phyloP scores from a whole-genome alignment of 139 green algal genomes.

The Chlamydomonas sphaeroides region DNA sequence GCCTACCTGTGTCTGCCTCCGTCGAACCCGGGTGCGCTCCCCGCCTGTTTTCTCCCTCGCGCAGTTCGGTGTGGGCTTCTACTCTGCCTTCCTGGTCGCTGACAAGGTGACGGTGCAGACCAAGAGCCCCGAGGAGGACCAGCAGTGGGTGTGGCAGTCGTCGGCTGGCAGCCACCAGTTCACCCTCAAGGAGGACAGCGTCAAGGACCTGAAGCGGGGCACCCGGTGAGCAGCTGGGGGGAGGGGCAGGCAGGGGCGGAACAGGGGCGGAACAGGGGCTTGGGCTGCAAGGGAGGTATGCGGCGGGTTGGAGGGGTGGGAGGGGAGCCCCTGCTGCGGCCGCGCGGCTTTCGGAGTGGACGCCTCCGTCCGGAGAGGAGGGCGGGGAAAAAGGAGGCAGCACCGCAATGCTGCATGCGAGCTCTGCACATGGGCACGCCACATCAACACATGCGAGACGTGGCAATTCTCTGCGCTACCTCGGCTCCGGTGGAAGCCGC shows the following conservation, averaged over 20 bases:
- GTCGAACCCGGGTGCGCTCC: too few species aligned
- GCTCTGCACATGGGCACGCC: too few species aligned
- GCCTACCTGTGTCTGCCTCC: too few species aligned
- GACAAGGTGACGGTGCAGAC: conserved; percentile 87
- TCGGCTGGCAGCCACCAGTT: conserved; percentile 86
- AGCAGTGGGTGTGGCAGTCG: conserved; percentile 94
- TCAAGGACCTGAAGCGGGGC: conserved; percentile 71
- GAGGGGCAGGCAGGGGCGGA: neutral
- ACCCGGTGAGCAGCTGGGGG: conserved; percentile 58
- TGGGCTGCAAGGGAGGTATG: neutral
- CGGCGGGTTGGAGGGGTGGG: neutral
- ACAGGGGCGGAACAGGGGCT: neutral
- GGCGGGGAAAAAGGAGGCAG: too few species aligned
- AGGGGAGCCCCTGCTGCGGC: too few species aligned
- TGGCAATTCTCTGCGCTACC: too few species aligned
- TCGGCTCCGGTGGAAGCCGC: too few species aligned
- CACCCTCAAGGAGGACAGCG: conserved; percentile 77
- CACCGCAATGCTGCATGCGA: too few species aligned
- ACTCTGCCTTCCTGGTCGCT: conserved; percentile 96
- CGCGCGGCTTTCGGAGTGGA: too few species aligned
- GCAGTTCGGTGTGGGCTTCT: conserved; percentile 99
- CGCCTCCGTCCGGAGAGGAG: too few species aligned
- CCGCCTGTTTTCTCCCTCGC: neutral
- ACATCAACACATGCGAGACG: too few species aligned
- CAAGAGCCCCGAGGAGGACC: conserved; percentile 75